Conservation (phyloP, 2,329 filamentous ascomycete species). For the Dothistroma pini region DNA sequence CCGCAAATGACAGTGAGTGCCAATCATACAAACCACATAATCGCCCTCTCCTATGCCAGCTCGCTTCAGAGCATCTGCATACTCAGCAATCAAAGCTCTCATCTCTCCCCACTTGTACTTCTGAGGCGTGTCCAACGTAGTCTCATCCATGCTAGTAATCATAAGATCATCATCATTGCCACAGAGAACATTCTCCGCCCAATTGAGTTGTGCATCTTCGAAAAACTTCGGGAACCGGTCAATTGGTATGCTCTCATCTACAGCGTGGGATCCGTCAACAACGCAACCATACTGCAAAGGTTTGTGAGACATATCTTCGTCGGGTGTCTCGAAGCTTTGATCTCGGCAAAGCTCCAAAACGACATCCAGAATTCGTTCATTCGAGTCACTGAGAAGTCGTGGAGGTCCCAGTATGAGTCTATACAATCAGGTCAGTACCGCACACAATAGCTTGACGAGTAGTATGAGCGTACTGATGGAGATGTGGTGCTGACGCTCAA, state of each 20-base stretch:
- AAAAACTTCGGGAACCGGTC: conserved; percentile 15
- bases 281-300: no score
- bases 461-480: conserved; percentile 3
- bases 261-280: neutral
- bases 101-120: conserved; percentile 12
- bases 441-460: no score
- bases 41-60: conserved; percentile 5
- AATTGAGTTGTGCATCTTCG: conserved; percentile 13
- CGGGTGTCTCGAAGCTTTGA: conserved; percentile 13
- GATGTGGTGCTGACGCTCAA: conserved; percentile 4
- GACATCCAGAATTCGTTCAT: conserved; percentile 20
- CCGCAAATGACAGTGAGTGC: neutral
- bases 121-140: conserved; percentile 6
- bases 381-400: conserved; percentile 14
- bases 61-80: conserved; percentile 9
- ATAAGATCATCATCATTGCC: conserved; percentile 15
- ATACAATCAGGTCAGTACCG: neutral
- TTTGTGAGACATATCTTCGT: conserved; percentile 7
- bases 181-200: conserved; percentile 12
- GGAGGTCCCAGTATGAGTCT: conserved; percentile 13
- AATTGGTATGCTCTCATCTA: conserved; percentile 10
- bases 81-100: conserved; percentile 5
- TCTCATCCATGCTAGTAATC: conserved; percentile 12
- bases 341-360: conserved; percentile 14
- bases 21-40: conserved; percentile 5